A percentile compares a stretch with the other conserved stretches of the same genome.
phyloP scores from a whole-genome alignment of 116 monocot genomes.

The Posidonia oceanica region DNA sequence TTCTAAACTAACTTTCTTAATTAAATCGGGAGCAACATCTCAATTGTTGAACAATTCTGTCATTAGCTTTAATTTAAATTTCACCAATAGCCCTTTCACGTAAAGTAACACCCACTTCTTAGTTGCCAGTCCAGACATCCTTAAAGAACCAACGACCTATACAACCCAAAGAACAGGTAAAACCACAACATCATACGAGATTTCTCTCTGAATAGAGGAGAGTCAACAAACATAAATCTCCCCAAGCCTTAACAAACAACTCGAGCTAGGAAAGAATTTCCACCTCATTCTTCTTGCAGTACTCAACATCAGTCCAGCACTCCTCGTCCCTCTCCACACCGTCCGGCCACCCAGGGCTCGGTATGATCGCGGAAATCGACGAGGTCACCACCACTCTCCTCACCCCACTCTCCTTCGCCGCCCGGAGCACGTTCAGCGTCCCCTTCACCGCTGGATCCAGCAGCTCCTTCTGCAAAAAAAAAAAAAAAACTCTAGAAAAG shows the following conservation, averaged over 20 bases:
- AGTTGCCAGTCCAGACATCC: too few species aligned
- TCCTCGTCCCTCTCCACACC: conserved; percentile 50
- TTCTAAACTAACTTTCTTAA: too few species aligned
- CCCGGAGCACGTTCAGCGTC: conserved; percentile 75
- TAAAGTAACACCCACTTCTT: too few species aligned
- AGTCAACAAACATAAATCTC: too few species aligned
- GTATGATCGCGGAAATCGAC: conserved; percentile 79
- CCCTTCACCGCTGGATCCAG: conserved; percentile 90
- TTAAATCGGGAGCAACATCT: too few species aligned
- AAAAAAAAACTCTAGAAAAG: background rate
- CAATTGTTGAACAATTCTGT: too few species aligned
- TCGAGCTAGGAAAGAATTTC: background rate
- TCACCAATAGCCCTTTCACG: too few species aligned
- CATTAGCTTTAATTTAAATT: too few species aligned
- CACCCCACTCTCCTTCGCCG: conserved; percentile 63
- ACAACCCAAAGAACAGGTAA: too few species aligned
- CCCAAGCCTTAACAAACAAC: background rate
- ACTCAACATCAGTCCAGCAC: conserved; percentile 90
- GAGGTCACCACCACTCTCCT: conserved; percentile 83
- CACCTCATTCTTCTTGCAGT: conserved; percentile 73
- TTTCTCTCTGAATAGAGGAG: too few species aligned
- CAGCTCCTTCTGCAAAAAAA: conserved; percentile 40
- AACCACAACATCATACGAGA: too few species aligned
- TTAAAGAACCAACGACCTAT: too few species aligned
- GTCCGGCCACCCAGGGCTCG: conserved; percentile 70